Evolutionary conservation across 805 yeast genomes (phyloP).

Genomic region (Phaffomyces antillensis): DNA sequence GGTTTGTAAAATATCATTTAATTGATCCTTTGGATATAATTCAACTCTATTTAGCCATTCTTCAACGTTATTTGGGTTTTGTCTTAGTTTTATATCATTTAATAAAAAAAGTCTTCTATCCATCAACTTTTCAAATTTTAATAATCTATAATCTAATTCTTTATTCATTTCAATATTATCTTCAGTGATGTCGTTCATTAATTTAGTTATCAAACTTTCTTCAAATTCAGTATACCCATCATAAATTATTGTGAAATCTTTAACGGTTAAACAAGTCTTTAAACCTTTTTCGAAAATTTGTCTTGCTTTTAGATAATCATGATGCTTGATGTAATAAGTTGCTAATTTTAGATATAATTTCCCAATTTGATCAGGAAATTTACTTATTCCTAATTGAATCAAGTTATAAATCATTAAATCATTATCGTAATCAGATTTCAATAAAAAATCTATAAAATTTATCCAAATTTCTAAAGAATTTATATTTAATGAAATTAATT

Average conservation of each 20-base stretch:
- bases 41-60: conserved; percentile 64
- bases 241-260: conserved; percentile 57
- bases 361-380: conserved; percentile 57
- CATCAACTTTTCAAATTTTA: conserved; percentile 46
- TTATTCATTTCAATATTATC: conserved; percentile 14
- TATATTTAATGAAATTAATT: conserved; percentile 28
- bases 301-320: conserved; percentile 32
- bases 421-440: conserved; percentile 11
- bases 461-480: conserved; percentile 43
- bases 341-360: conserved; percentile 42
- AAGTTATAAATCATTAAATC: conserved; percentile 27
- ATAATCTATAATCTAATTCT: conserved; percentile 39
- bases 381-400: conserved; percentile 28
- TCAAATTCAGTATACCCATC: conserved; percentile 57
- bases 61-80: conserved; percentile 51
- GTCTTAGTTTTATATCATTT: conserved; percentile 61
- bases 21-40: conserved; percentile 33
- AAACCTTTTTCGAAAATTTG: conserved; percentile 44
- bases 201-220: conserved; percentile 36
- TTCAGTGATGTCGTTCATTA: conserved; percentile 6
- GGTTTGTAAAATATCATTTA: conserved; percentile 41
- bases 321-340: conserved; percentile 35
- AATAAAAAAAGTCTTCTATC: conserved; percentile 49
- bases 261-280: conserved; percentile 37
- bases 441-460: conserved; percentile 37